phyloP scores from a whole-genome alignment of 2,329 filamentous ascomycete species.

The Diaporthe citri region DNA sequence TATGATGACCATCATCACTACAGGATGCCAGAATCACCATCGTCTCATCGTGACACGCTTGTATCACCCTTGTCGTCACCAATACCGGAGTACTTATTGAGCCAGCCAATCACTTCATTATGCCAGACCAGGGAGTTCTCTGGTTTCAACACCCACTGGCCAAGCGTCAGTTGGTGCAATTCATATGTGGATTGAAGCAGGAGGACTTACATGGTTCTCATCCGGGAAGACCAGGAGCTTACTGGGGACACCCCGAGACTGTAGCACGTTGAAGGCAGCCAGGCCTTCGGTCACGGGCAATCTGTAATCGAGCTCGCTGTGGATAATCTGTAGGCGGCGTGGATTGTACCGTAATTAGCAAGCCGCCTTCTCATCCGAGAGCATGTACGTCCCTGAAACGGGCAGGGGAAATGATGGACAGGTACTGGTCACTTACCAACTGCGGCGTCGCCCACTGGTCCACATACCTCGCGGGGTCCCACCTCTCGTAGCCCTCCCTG shows the following conservation, averaged over 20 bases:
- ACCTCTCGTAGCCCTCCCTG: conserved; percentile 74
- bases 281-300: conserved; percentile 65
- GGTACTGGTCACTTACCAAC: conserved; percentile 66
- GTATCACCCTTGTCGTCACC: conserved; percentile 3
- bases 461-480: conserved; percentile 75
- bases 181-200: no score
- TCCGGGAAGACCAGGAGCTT: conserved; percentile 80
- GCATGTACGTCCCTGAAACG: no score
- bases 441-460: conserved; percentile 87
- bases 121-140: conserved; percentile 80
- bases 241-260: conserved; percentile 75
- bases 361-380: neutral
- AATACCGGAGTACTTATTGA: conserved; percentile 64
- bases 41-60: neutral
- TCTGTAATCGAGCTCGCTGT: conserved; percentile 78
- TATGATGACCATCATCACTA: neutral
- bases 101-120: conserved; percentile 74
- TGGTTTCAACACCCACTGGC: conserved; percentile 71
- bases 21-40: neutral
- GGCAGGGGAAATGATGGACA: no score
- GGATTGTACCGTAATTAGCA: neutral
- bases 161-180: neutral
- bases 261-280: conserved; percentile 79
- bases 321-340: conserved; percentile 64
- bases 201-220: conserved; percentile 68